Conservation (phyloP, 805 yeast genomes). For the Kluyveromyces starmeri region DNA sequence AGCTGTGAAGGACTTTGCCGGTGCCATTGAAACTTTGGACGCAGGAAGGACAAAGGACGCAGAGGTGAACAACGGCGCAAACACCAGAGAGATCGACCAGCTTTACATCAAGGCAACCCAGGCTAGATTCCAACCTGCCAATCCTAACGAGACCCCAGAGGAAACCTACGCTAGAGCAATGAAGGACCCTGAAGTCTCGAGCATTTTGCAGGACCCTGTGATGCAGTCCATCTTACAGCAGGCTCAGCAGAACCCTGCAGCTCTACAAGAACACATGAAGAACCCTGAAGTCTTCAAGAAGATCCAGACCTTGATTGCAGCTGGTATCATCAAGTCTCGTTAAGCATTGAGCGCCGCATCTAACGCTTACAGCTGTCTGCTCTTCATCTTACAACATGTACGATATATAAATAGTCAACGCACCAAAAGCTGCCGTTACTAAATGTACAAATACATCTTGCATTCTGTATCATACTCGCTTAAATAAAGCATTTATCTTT, state of each 20-base stretch:
- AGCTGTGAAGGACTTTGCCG: conserved; percentile 79
- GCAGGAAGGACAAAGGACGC: conserved; percentile 69
- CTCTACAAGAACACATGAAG: conserved; percentile 94
- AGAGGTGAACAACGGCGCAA: conserved; percentile 51
- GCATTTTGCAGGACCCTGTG: conserved; percentile 85
- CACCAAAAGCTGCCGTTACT: too few relatives aligned
- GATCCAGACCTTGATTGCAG: conserved; percentile 83
- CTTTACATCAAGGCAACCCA: conserved; percentile 67
- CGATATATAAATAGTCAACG: too few relatives aligned
- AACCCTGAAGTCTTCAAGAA: conserved; percentile 88
- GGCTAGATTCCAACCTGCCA: conserved; percentile 72
- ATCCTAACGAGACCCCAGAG: conserved; percentile 82
- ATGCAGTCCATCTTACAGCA: conserved; percentile 93
- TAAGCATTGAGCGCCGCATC: too few relatives aligned
- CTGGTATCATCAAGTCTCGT: conserved; percentile 92
- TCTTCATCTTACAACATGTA: too few relatives aligned
- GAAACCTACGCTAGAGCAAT: conserved; percentile 86
- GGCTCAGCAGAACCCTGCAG: conserved; percentile 93
- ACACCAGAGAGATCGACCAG: conserved; percentile 70
- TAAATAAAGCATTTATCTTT: not conserved
- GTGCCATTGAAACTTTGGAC: conserved; percentile 72
- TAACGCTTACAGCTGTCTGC: too few relatives aligned
- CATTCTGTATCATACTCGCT: not conserved
- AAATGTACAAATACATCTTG: too few relatives aligned
- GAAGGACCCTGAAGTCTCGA: conserved; percentile 89